Base-by-base conservation (phyloP, 345 rosid species). In the Syzygium jambos region DNA sequence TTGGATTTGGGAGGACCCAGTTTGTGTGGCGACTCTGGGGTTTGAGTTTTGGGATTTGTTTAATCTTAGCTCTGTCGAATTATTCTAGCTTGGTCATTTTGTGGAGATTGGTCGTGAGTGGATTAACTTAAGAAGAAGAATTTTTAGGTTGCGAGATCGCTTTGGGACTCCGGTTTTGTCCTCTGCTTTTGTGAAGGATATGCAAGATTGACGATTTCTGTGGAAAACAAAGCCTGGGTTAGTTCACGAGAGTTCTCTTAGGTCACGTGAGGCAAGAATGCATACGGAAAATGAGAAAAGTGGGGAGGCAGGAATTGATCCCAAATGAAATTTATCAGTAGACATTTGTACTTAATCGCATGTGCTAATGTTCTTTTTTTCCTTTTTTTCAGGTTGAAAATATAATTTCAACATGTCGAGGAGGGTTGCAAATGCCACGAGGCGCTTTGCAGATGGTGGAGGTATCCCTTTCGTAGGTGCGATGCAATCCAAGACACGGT, bases 401-500 rank as follows among this genome's bases (percentile, higher is more conserved):
- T 46, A 19, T 85, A 46, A 41, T 17, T 53, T 53, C 88, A 89
- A 80, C 54, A 94, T 95, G 96, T 91, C 97, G 13, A 91, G 97
- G 91, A 93, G 96, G 90, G 93, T 92, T n/a, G 93, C 90, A 52
- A 94, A 91, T 90, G 95, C 93, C 25, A 65, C 93, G 57, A 92
- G 97, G 61, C 97, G 93, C 77, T 84, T 91, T 84, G 90, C 86
- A 78, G 94, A 93, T 82, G 90, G 93, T 51, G 93, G 93, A 88
- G 86, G 94, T 91, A 87, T 93, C 54, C 91, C 95, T 41, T 93
- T 94, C 84, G 88, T 87, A 52, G 92, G 95, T 29, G 92, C 92
- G 0, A 86, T 80, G 78, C 91, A 94, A 78, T 91, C 96, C 27
- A 95, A 94, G 89, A 87, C 96, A 68, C 96, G 94, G 41, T 88